phyloP scores from a whole-genome alignment of 2,329 filamentous ascomycete genomes.

The Spiromastix sp. region DNA sequence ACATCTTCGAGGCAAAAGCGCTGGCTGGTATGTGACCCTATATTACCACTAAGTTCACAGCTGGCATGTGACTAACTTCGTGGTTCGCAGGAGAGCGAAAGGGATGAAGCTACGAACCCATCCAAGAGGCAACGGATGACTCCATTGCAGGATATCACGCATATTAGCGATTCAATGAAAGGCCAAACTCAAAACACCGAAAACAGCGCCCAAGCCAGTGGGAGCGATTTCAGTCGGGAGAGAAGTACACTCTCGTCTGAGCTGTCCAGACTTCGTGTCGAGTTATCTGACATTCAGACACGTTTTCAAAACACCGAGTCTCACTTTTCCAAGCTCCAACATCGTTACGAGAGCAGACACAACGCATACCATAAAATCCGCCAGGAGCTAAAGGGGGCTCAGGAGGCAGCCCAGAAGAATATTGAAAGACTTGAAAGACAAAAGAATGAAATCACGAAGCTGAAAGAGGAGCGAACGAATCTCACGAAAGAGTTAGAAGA shows the following conservation, averaged over 20 bases:
- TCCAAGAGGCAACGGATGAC: conserved; percentile 31
- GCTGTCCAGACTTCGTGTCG: conserved; percentile 20
- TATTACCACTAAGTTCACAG: neutral
- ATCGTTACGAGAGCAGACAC: conserved; percentile 34
- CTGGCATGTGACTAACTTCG: neutral
- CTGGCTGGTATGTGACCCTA: conserved; percentile 13
- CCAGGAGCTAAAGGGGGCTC: conserved; percentile 25
- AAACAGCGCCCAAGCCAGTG: conserved; percentile 18
- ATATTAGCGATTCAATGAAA: conserved; percentile 26
- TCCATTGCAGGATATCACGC: conserved; percentile 24
- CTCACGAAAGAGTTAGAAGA: conserved; percentile 29
- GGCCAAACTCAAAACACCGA: conserved; percentile 12
- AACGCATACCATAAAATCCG: conserved; percentile 28
- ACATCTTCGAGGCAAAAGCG: conserved; percentile 19
- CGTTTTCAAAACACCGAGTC: conserved; percentile 24
- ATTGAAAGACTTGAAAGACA: conserved; percentile 23
- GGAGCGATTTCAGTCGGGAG: conserved; percentile 22
- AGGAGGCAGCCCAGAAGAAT: conserved; percentile 18
- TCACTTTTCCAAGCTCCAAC: conserved; percentile 27
- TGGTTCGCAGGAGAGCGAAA: conserved; percentile 18
- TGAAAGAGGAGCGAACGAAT: conserved; percentile 31
- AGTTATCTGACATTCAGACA: conserved; percentile 17
- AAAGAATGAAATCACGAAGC: conserved; percentile 26
- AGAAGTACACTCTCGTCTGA: conserved; percentile 22
- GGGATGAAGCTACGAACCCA: conserved; percentile 16